phyloP scores from a whole-genome alignment of 176 grass and related monocot species.

The Hyparrhenia diplandra region DNA sequence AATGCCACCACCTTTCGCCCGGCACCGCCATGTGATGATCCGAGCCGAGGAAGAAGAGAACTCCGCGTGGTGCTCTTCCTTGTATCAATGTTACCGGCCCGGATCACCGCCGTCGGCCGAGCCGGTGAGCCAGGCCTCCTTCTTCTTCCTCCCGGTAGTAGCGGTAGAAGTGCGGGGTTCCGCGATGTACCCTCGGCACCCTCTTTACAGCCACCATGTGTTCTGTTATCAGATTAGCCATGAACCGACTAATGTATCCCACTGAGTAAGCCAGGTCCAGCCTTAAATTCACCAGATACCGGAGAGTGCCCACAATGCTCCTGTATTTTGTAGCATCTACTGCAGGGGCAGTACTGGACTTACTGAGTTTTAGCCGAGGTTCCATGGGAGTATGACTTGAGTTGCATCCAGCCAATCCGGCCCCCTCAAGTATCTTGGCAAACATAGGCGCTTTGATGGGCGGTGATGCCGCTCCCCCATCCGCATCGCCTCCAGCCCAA shows the following conservation, averaged over 20 bases:
- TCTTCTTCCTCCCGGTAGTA: background rate
- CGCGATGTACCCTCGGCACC: background rate
- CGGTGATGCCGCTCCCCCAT: background rate
- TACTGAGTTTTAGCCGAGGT: background rate
- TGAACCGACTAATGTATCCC: background rate
- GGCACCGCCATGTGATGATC: background rate
- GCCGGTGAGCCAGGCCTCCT: fast-evolving
- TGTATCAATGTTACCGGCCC: background rate
- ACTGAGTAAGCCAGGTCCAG: background rate
- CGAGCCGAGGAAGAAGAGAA: background rate
- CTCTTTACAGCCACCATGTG: background rate
- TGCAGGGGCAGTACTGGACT: background rate
- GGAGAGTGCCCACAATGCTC: background rate
- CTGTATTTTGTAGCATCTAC: background rate
- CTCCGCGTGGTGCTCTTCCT: background rate
- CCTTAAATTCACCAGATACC: background rate
- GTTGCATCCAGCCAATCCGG: background rate
- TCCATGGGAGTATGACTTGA: background rate
- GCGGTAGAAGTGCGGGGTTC: background rate
- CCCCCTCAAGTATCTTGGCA: background rate
- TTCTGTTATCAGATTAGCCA: background rate
- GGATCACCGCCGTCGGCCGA: background rate
- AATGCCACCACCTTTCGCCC: background rate
- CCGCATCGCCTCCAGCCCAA: background rate
- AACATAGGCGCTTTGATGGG: background rate